Conservation (phyloP, 352 stramenopile species). For the Paralagenidium karlingii region DNA sequence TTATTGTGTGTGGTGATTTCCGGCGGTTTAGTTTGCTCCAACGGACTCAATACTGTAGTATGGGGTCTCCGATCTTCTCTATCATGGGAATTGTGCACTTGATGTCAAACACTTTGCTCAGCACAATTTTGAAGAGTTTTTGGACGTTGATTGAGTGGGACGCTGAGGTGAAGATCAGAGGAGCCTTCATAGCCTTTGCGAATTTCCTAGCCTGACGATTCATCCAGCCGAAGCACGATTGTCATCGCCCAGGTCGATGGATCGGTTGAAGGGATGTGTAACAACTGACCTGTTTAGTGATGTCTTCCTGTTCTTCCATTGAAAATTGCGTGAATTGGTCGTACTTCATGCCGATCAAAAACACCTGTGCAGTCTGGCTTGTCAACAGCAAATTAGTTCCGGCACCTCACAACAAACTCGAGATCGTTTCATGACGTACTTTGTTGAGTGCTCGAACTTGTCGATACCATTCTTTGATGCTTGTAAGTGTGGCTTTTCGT, state of each 20-base stretch:
- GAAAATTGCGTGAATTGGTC: slow-evolving; percentile 88
- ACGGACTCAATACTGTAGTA: slow-evolving; percentile 87
- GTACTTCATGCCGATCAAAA: slow-evolving; percentile 93
- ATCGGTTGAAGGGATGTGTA: neutral
- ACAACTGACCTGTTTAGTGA: slow-evolving; percentile 79
- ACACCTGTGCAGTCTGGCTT: slow-evolving; percentile 79
- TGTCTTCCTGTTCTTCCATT: slow-evolving; percentile 87
- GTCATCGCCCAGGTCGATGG: neutral
- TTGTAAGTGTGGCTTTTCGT: slow-evolving; percentile 85
- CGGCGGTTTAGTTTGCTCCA: neutral
- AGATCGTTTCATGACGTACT: slow-evolving; percentile 12
- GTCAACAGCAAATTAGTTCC: neutral
- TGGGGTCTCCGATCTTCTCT: slow-evolving; percentile 84
- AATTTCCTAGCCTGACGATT: slow-evolving; percentile 82
- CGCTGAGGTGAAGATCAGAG: slow-evolving; percentile 89
- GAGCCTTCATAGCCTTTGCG: slow-evolving; percentile 91
- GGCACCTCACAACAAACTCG: neutral
- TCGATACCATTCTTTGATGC: slow-evolving; percentile 89
- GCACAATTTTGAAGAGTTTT: slow-evolving; percentile 92
- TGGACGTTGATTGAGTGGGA: slow-evolving; percentile 93
- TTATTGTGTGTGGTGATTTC: neutral
- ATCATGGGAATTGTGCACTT: slow-evolving; percentile 91
- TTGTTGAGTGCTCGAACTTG: slow-evolving; percentile 87
- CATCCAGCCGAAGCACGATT: neutral
- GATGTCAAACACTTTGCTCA: slow-evolving; percentile 91